Evolutionary conservation across 2,329 filamentous ascomycete species (phyloP).

Genomic region (Cordyceps javanica): DNA sequence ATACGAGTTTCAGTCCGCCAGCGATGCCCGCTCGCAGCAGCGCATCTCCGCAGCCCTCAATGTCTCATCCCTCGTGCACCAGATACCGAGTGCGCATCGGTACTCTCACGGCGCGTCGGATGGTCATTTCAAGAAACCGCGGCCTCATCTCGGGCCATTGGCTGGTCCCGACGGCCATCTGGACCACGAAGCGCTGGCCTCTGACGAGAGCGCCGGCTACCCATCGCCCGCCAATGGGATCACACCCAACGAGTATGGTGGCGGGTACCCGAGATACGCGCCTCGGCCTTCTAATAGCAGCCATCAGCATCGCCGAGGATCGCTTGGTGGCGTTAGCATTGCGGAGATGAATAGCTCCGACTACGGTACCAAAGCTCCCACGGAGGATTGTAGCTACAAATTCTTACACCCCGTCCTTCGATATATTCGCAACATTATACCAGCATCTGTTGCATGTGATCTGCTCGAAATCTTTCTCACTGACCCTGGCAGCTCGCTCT

Average conservation of each 20-base stretch:
- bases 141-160: not conserved
- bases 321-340: not conserved
- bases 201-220: constrained; percentile 24
- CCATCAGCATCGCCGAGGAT: not conserved
- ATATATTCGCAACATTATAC: constrained; percentile 31
- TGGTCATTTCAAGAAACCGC: not conserved
- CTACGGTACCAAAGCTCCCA: constrained; percentile 21
- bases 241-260: constrained; percentile 10
- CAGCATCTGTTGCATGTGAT: constrained; percentile 36
- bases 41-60: constrained; percentile 16
- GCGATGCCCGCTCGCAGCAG: constrained; percentile 6
- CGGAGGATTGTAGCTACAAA: constrained; percentile 30
- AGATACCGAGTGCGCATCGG: constrained; percentile 12
- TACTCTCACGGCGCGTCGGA: not conserved
- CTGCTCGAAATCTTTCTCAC: constrained; percentile 43
- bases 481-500: constrained; percentile 36
- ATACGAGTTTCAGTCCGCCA: not conserved
- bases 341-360: constrained; percentile 14
- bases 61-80: constrained; percentile 20
- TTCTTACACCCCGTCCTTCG: constrained; percentile 37
- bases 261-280: constrained; percentile 12
- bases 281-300: not conserved
- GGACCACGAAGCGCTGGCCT: constrained; percentile 20
- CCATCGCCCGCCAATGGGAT: constrained; percentile 21
- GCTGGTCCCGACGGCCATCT: not conserved